A percentile compares a stretch with the other conserved stretches of the same genome.
Conservation (phyloP, 768 basidiomycete genomes). For the Glaciozyma antarctica region DNA sequence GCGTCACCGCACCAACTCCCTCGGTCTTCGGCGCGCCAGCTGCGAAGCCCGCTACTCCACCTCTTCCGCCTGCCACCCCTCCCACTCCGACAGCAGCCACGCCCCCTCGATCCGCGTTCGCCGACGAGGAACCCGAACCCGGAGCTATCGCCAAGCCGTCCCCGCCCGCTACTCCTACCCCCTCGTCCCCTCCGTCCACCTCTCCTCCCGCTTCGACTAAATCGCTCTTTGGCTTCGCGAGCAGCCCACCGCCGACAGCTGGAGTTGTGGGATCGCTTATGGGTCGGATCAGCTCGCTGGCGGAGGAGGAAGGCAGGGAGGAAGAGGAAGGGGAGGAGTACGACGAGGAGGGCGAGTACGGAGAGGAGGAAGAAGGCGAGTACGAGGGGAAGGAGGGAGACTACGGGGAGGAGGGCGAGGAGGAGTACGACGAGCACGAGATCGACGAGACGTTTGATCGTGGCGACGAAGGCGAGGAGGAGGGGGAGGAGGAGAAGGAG, state of each 20-base stretch:
- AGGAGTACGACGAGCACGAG: neutral
- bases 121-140: neutral
- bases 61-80: neutral
- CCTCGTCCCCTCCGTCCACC: neutral
- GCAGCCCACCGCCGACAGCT: neutral
- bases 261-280: neutral
- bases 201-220: neutral
- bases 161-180: neutral
- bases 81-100: neutral
- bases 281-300: neutral
- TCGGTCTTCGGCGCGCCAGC: neutral
- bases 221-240: constrained; percentile 1
- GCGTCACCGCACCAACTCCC: neutral
- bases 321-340: neutral
- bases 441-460: neutral
- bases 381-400: neutral
- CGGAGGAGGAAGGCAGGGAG: neutral
- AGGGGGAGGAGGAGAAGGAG: neutral
- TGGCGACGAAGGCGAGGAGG: neutral
- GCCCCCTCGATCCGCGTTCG: neutral
- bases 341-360: neutral
- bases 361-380: neutral
- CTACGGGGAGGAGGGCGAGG: neutral
- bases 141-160: neutral
- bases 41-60: neutral